Base-by-base conservation (phyloP, 2,329 filamentous ascomycete genomes). In the Dothiorella sarmentorum region DNA sequence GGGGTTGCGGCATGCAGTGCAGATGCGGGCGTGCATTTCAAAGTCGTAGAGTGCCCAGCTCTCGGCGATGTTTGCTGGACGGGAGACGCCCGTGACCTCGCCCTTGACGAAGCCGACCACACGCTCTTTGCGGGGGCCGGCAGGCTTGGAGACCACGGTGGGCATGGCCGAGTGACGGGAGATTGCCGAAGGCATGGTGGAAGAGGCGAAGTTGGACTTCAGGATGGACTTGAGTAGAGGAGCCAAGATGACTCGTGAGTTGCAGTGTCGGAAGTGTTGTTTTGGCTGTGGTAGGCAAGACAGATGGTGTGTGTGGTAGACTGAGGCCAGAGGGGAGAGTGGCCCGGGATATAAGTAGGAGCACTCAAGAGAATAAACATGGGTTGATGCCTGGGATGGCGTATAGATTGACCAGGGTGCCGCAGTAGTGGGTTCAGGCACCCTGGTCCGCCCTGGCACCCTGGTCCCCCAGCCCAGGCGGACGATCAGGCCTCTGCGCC, bases 1-100 rank as follows among this genome's bases (percentile, higher is more conserved):
- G 2, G 78, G 76, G 63, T 77, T 68, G 63, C 69, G 67, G 73
- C 78, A 80, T 60, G 71, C 68, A 43, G 63, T 66, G 67, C 78
- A 80, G 61, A 70, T 71, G 51, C 71, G 71, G 33, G 76, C 76
- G 67, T 80, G 78, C 60, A 67, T 70, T 64, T 80, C 77, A 60
- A 78, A 79, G 70, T 78, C 67, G 68, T 78, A 77, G 58, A 76
- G 66, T 2, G 74, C 73, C 76, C 76, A 78, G 61, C 71, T 73
- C 67, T 80, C 77, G 35, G 69, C 63, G 4, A 66, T 65, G 60
- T 71, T 74, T 35, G 75, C 66, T 26, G 75, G 74, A 47, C 77
- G 73, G 4, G 74, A 74, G 64, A 74, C 66, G 18, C 69, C 68
- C 59, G 67, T 69, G 44, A 75, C 71, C 51, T 71, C 71, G 61